Evolutionary conservation across 345 rosid species (phyloP).

Genomic region (Sisymbrium irio): DNA sequence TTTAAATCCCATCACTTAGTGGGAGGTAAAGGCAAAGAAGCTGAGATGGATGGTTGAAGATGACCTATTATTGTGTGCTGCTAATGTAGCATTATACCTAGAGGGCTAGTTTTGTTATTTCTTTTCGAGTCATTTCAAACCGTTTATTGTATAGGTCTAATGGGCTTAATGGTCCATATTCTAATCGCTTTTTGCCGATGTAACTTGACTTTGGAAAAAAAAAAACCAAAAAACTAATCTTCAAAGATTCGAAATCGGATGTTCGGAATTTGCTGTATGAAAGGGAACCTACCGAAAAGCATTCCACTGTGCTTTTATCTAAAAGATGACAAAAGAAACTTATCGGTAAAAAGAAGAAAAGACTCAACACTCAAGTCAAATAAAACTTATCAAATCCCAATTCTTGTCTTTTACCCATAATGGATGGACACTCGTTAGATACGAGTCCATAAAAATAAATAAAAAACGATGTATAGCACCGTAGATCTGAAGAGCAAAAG

Average conservation of each 20-base stretch:
- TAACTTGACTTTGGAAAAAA: conserved; percentile 10
- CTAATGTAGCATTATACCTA: conserved; percentile 20
- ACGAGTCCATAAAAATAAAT: background rate
- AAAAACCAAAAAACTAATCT: background rate
- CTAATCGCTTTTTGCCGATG: conserved; percentile 11
- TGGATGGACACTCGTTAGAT: background rate
- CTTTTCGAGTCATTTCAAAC: conserved; percentile 3
- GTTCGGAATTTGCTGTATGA: conserved; percentile 7
- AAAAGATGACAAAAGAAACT: background rate
- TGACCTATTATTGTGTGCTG: background rate
- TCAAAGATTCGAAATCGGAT: background rate
- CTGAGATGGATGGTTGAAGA: conserved; percentile 24
- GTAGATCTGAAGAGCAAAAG: background rate
- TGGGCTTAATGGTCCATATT: conserved; percentile 14
- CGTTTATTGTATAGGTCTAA: background rate
- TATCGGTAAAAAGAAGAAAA: conserved; percentile 4
- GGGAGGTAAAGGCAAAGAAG: conserved; percentile 17
- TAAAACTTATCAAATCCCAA: background rate
- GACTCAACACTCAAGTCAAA: background rate
- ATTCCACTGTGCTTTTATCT: background rate
- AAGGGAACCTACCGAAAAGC: conserved; percentile 2
- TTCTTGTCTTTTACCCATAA: conserved; percentile 7
- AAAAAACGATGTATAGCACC: background rate
- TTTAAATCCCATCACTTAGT: conserved; percentile 33
- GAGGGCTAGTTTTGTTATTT: conserved; percentile 7